phyloP scores from a whole-genome alignment of 192 early-diverging fungal genomes.

The Backusella psychrophila region DNA sequence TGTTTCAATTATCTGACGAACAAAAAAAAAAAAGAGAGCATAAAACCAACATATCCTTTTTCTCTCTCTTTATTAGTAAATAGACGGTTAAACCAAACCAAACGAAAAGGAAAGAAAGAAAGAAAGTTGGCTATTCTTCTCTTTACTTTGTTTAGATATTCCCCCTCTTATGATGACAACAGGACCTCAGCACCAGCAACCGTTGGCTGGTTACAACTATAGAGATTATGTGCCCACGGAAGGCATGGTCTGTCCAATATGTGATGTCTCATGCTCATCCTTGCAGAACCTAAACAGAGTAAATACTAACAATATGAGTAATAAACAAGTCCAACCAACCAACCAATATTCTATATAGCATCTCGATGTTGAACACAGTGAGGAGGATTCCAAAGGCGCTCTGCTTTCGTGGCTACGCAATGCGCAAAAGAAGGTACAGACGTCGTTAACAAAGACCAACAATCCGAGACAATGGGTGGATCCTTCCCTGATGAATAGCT shows the following conservation, averaged over 20 bases:
- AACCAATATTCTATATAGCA: slow-evolving; percentile 25
- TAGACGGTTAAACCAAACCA: no score
- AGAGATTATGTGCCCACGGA: slow-evolving; percentile 33
- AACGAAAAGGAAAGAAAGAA: no score
- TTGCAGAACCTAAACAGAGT: slow-evolving; percentile 30
- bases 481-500: slow-evolving; percentile 38
- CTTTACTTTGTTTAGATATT: neutral
- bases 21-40: neutral
- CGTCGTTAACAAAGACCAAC: neutral
- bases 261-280: slow-evolving; percentile 29
- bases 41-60: neutral
- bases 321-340: neutral
- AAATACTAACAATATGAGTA: neutral
- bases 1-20: neutral
- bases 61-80: no score
- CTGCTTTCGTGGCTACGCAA: slow-evolving; percentile 49
- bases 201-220: slow-evolving; percentile 27
- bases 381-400: slow-evolving; percentile 51
- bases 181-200: neutral
- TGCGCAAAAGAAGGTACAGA: slow-evolving; percentile 51
- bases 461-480: slow-evolving; percentile 29
- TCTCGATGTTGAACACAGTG: slow-evolving; percentile 46
- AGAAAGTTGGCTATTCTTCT: no score
- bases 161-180: slow-evolving; percentile 4
- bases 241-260: slow-evolving; percentile 36